Percentiles rank a stretch among this genome's conserved stretches.
phyloP scores from a whole-genome alignment of 139 green algal species.

The Asterochloris erici region DNA sequence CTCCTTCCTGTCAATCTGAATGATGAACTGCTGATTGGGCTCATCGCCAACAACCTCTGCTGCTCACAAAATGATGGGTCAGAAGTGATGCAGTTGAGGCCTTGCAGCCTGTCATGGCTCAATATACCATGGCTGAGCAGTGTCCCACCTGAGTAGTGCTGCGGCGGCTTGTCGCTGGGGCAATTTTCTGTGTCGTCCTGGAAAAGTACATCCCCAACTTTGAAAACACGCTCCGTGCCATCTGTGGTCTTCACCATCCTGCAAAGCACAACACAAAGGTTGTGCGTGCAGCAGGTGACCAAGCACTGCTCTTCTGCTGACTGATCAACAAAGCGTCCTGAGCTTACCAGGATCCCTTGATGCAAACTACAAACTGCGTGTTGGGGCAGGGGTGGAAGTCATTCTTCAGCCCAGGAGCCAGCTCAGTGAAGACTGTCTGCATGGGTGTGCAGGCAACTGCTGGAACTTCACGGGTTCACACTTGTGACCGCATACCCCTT shows the following conservation, averaged over 20 bases:
- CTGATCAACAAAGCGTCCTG: no score
- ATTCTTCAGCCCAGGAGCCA: background rate
- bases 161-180: background rate
- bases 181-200: background rate
- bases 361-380: conserved; percentile 7
- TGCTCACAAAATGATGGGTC: background rate
- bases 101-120: background rate
- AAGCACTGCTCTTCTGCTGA: background rate
- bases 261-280: background rate
- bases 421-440: conserved; percentile 7
- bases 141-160: background rate
- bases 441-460: background rate
- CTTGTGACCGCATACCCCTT: no score
- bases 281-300: background rate
- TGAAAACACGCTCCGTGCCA: background rate
- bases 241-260: conserved; percentile 12
- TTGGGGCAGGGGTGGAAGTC: conserved; percentile 14
- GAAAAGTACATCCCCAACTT: conserved; percentile 13
- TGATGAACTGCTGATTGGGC: conserved; percentile 11
- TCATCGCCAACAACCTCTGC: background rate
- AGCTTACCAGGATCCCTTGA: background rate
- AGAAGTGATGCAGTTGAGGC: background rate
- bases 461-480: no score
- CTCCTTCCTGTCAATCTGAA: conserved; percentile 7
- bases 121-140: background rate